phyloP scores from a whole-genome alignment of 2,329 filamentous ascomycete genomes.

The Talaromyces verruculosus region DNA sequence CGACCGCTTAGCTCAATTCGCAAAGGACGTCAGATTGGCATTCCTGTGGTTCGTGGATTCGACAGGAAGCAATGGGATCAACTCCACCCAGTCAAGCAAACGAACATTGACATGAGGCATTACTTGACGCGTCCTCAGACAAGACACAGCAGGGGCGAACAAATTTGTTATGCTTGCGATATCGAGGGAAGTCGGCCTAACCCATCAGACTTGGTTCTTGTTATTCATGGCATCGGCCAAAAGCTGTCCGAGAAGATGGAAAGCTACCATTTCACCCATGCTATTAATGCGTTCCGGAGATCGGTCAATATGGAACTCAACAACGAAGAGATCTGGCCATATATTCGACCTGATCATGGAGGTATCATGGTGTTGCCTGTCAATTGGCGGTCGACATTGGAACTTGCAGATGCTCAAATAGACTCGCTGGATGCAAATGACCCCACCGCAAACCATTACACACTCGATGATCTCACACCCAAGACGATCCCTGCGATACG shows the following conservation, averaged over 20 bases:
- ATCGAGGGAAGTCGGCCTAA: conserved; percentile 64
- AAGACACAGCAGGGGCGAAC: conserved; percentile 32
- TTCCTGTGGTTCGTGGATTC: conserved; percentile 88
- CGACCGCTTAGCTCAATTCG: conserved; percentile 79
- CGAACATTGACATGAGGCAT: conserved; percentile 42
- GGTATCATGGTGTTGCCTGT: conserved; percentile 92
- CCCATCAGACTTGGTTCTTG: conserved; percentile 83
- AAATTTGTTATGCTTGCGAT: conserved; percentile 57
- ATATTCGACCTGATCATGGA: conserved; percentile 74
- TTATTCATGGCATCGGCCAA: conserved; percentile 94
- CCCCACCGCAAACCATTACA: conserved; percentile 61
- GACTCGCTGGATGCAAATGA: conserved; percentile 57
- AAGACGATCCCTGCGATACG: conserved; percentile 88
- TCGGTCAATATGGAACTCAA: conserved; percentile 82
- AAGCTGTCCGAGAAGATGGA: conserved; percentile 93
- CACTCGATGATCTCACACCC: conserved; percentile 86
- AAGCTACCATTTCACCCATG: conserved; percentile 95
- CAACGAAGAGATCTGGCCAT: conserved; percentile 69
- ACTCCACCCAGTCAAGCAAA: conserved; percentile 59
- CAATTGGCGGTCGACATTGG: conserved; percentile 89
- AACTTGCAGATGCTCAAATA: conserved; percentile 75
- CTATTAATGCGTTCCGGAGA: conserved; percentile 85
- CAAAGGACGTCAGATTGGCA: conserved; percentile 77
- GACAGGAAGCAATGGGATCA: conserved; percentile 74
- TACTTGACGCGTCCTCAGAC: conserved; percentile 44